These are phyloP conservation scores for Penicillium aurantiogriseum DNA, from an alignment of 2,329 filamentous ascomycete genomes.

Conservation along the genomic window DNA sequence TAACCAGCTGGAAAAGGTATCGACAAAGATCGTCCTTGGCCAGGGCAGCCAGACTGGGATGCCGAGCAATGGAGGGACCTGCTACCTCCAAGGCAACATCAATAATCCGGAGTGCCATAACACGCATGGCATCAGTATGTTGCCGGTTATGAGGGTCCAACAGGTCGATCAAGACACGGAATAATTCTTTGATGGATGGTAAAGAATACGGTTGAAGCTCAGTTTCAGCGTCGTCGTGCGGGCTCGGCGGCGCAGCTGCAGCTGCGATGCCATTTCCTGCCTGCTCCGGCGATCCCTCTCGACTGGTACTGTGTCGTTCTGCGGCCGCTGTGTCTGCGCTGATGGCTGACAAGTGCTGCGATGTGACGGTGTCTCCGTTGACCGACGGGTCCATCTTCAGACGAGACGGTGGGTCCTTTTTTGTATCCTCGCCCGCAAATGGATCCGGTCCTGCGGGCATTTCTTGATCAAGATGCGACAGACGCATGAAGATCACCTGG, in stretches of 20 bases:
- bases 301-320: conserved; percentile 34
- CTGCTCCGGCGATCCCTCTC: conserved; percentile 36
- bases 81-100: conserved; percentile 96
- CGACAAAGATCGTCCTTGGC: conserved; percentile 92
- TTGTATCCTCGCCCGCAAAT: conserved; percentile 55
- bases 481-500: conserved; percentile 91
- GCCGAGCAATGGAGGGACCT: conserved; percentile 88
- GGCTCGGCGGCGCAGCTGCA: conserved; percentile 33
- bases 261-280: conserved; percentile 33
- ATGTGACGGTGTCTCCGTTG: conserved; percentile 62
- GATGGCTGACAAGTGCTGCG: conserved; percentile 47
- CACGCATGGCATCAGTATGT: conserved; percentile 90
- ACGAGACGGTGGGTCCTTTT: conserved; percentile 64
- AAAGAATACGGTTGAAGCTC: conserved; percentile 85
- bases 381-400: conserved; percentile 81
- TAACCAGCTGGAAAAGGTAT: conserved; percentile 91
- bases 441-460: conserved; percentile 65
- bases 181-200: conserved; percentile 90
- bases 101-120: conserved; percentile 96
- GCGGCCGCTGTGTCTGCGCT: conserved; percentile 38
- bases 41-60: conserved; percentile 80
- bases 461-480: conserved; percentile 82
- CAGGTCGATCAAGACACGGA: conserved; percentile 88
- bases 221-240: conserved; percentile 47
- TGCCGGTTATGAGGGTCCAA: conserved; percentile 89